Conservation (phyloP, 2,329 filamentous ascomycete species). For the Colletotrichum incanum region DNA sequence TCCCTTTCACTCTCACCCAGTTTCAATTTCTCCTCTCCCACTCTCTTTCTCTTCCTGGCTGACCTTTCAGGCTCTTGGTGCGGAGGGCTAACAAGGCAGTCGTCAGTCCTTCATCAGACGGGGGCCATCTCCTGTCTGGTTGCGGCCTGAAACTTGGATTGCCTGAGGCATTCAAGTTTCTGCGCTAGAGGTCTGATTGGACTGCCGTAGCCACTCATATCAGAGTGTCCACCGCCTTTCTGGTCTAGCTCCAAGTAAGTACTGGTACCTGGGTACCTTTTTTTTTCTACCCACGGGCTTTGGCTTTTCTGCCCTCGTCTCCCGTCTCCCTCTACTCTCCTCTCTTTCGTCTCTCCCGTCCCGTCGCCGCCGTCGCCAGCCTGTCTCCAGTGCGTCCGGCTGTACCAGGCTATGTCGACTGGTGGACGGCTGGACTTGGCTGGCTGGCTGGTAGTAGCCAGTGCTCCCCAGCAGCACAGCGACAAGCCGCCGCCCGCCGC, state of each 20-base stretch:
- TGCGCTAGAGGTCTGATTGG: conserved; percentile 39
- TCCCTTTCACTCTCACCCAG: not conserved
- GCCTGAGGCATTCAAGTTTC: conserved; percentile 42
- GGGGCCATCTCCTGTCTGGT: conserved; percentile 38
- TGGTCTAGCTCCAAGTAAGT: conserved; percentile 43
- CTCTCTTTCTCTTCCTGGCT: conserved; percentile 21
- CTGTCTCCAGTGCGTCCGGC: conserved; percentile 3
- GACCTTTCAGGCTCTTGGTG: conserved; percentile 26
- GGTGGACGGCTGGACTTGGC: conserved; percentile 18
- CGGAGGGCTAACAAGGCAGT: conserved; percentile 38
- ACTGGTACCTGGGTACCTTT: conserved; percentile 43
- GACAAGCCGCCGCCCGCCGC: conserved; percentile 3
- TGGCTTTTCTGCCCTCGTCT: conserved; percentile 41
- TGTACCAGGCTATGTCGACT: conserved; percentile 18
- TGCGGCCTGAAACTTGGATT: conserved; percentile 43
- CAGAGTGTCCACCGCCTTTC: conserved; percentile 43
- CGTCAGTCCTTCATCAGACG: conserved; percentile 41
- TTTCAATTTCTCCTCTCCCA: not conserved
- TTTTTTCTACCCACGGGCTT: conserved; percentile 39
- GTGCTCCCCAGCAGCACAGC: conserved; percentile 32
- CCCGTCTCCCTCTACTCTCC: conserved; percentile 25
- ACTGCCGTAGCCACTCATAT: conserved; percentile 43
- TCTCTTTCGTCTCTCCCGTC: conserved; percentile 13
- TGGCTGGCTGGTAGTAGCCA: conserved; percentile 29
- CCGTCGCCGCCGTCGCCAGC: not conserved